These are phyloP conservation scores for Fraxinus velutina DNA, from an alignment of 305 asterid species.

Conservation along the genomic window DNA sequence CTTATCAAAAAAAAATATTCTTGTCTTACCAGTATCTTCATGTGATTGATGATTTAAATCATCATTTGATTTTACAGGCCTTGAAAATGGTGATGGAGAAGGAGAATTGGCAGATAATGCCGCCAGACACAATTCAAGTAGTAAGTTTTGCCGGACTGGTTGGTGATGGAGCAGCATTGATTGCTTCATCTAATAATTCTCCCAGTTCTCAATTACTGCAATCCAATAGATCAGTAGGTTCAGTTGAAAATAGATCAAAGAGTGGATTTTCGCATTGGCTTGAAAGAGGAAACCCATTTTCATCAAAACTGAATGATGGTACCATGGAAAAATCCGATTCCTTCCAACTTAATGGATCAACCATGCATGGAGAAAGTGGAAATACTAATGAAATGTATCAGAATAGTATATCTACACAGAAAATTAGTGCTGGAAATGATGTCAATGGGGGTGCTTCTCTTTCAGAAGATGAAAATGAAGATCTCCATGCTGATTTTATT, in stretches of 20 bases:
- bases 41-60: constrained; percentile 19
- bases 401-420: constrained; percentile 33
- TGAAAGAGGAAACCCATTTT: constrained; percentile 74
- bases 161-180: constrained; percentile 98
- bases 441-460: constrained; percentile 53
- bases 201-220: constrained; percentile 49
- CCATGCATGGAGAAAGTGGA: constrained; percentile 51
- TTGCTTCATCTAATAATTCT: constrained; percentile 60
- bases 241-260: constrained; percentile 49
- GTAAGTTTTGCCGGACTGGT: constrained; percentile 90
- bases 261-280: constrained; percentile 81
- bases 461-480: constrained; percentile 97
- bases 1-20: neutral
- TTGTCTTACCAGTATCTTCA: neutral
- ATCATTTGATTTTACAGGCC: constrained; percentile 61
- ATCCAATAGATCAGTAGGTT: constrained; percentile 46
- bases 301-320: constrained; percentile 47
- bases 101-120: constrained; percentile 93
- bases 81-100: constrained; percentile 95
- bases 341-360: constrained; percentile 46
- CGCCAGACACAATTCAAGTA: constrained; percentile 78
- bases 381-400: constrained; percentile 32
- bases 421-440: constrained; percentile 43
- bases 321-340: constrained; percentile 49
- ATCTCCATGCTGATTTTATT: constrained; percentile 97